Conservation (phyloP, 352 stramenopile genomes). For the Elongisporangium undulatum region DNA sequence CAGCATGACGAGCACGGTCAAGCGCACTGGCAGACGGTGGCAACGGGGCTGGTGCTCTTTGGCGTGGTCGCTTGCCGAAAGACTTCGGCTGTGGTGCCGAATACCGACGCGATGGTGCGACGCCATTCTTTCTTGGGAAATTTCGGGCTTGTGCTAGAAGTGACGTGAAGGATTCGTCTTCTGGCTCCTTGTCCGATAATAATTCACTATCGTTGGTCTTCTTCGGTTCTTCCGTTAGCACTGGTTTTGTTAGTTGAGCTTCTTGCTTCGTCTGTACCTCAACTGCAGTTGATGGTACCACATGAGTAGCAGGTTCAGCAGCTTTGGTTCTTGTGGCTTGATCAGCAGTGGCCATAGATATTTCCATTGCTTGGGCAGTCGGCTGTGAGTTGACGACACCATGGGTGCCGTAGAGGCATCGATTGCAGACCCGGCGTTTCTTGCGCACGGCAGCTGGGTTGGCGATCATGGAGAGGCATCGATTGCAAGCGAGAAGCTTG, state of each 20-base stretch:
- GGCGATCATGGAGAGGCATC: conserved; percentile 56
- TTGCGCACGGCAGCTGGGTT: conserved; percentile 39
- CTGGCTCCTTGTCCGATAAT: background rate
- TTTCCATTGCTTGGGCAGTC: background rate
- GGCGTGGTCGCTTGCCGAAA: background rate
- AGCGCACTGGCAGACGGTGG: background rate
- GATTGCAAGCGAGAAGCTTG: conserved; percentile 49
- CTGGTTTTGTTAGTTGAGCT: background rate
- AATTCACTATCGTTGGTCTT: background rate
- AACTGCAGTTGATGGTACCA: background rate
- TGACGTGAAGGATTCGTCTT: background rate
- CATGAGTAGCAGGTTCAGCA: background rate
- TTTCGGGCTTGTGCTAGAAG: background rate
- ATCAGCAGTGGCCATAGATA: background rate
- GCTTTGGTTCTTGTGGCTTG: background rate
- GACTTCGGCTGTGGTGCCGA: background rate
- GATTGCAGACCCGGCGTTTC: conserved; percentile 67
- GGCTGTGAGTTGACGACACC: background rate
- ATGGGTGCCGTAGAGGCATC: conserved; percentile 43
- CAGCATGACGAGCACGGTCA: background rate
- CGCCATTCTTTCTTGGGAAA: background rate
- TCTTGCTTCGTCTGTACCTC: background rate
- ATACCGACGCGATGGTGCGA: background rate
- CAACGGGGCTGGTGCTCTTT: background rate
- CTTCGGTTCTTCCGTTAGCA: background rate